These are phyloP conservation scores for Knufia fluminis DNA, from an alignment of 2,329 filamentous ascomycete genomes.

Conservation along the genomic window DNA sequence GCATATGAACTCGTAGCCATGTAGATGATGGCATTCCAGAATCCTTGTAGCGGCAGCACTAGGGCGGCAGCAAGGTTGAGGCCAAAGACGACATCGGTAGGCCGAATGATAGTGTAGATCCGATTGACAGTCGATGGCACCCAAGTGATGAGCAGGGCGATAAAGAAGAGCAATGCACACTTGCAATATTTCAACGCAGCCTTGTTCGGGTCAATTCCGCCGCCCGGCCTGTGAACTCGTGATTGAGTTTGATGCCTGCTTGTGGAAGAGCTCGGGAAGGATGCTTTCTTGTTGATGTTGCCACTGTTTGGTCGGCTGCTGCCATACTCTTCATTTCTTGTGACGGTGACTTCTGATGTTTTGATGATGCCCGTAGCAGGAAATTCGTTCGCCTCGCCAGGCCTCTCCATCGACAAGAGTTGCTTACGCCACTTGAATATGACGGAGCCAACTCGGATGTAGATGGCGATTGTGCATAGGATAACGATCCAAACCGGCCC, in stretches of 20 bases:
- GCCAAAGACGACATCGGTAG: constrained; percentile 42
- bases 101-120: constrained; percentile 58
- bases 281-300: neutral
- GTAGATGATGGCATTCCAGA: constrained; percentile 79
- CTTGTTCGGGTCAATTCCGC: constrained; percentile 26
- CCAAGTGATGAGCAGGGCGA: constrained; percentile 36
- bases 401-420: constrained; percentile 31
- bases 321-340: constrained; percentile 9
- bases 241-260: neutral
- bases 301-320: neutral
- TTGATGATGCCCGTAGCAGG: constrained; percentile 8
- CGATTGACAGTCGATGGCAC: constrained; percentile 68
- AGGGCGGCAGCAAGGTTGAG: constrained; percentile 63
- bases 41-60: constrained; percentile 71
- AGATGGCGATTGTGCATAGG: constrained; percentile 31
- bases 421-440: constrained; percentile 50
- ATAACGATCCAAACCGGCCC: constrained; percentile 37
- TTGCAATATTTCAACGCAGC: constrained; percentile 33
- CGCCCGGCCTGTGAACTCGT: neutral
- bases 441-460: constrained; percentile 32
- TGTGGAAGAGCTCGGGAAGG: neutral
- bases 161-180: constrained; percentile 32
- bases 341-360: constrained; percentile 15
- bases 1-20: constrained; percentile 58
- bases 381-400: neutral